These are phyloP conservation scores for Fusarium oxysporum DNA, from an alignment of 2,329 filamentous ascomycete species.

Conservation along the genomic window DNA sequence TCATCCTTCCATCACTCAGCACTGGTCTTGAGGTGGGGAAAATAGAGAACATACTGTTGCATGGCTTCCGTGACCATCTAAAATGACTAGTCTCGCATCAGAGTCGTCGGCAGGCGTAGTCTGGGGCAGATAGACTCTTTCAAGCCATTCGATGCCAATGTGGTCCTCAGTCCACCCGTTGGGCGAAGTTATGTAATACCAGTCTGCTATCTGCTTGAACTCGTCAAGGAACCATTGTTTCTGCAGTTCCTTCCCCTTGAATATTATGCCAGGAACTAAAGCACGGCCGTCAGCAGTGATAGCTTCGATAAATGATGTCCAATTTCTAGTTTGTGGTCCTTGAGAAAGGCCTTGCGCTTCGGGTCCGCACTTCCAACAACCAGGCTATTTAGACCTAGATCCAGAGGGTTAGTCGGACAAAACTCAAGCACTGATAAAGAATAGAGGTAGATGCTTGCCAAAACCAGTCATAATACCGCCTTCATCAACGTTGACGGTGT, in stretches of 20 bases:
- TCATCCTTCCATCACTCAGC: no score
- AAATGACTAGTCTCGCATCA: no score
- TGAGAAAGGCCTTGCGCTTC: conserved; percentile 6
- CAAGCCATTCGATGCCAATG: no score
- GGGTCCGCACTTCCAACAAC: conserved; percentile 9
- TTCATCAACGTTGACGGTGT: no score
- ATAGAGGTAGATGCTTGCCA: background rate
- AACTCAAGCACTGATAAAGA: background rate
- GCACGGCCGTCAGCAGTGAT: background rate
- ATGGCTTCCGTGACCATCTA: no score
- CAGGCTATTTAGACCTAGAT: background rate
- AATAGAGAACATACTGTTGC: no score
- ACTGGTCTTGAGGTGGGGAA: no score
- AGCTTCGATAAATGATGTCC: conserved; percentile 14
- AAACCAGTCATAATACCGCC: background rate
- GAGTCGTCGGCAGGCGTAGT: no score
- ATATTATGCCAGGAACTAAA: conserved; percentile 14
- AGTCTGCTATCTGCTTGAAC: conserved; percentile 5
- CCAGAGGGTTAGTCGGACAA: background rate
- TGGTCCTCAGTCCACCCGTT: no score
- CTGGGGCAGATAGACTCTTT: no score
- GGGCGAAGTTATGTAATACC: no score
- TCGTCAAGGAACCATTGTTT: conserved; percentile 20
- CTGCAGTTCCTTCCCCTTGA: conserved; percentile 17
- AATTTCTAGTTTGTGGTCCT: conserved; percentile 4